A percentile compares a stretch with the other conserved stretches of the same genome.
These are phyloP conservation scores for Pyricularia grisea DNA, from an alignment of 2,329 filamentous ascomycete species.

Conservation along the genomic window DNA sequence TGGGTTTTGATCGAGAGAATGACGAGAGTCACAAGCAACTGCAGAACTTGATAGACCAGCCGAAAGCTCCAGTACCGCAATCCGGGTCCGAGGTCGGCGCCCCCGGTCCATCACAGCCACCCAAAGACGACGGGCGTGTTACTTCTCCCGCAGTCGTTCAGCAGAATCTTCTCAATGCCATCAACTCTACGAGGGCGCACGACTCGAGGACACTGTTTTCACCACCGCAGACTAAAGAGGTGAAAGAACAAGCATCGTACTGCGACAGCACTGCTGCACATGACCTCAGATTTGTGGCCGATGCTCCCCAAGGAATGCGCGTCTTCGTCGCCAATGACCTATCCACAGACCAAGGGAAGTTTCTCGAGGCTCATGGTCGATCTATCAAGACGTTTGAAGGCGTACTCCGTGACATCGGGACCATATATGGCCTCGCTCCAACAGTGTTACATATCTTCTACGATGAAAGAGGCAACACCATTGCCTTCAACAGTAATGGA, in stretches of 20 bases:
- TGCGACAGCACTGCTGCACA: conserved; percentile 71
- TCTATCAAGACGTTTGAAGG: conserved; percentile 61
- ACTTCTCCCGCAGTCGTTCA: conserved; percentile 53
- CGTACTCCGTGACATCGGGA: conserved; percentile 59
- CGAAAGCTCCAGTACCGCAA: conserved; percentile 6
- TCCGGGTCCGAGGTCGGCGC: conserved; percentile 3
- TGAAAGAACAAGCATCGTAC: conserved; percentile 78
- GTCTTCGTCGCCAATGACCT: conserved; percentile 59
- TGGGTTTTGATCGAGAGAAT: conserved; percentile 53
- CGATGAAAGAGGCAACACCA: conserved; percentile 67
- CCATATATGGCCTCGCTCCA: conserved; percentile 62
- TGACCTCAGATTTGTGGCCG: conserved; percentile 62
- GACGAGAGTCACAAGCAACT: conserved; percentile 31
- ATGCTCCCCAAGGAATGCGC: conserved; percentile 62
- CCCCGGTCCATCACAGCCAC: conserved; percentile 7
- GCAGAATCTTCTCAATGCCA: conserved; percentile 66
- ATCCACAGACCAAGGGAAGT: conserved; percentile 35
- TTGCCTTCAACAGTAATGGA: conserved; percentile 84
- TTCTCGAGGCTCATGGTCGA: conserved; percentile 50
- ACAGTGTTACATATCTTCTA: conserved; percentile 78
- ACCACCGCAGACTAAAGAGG: conserved; percentile 58
- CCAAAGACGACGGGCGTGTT: conserved; percentile 39
- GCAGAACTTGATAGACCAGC: conserved; percentile 32
- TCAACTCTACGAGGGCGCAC: conserved; percentile 68
- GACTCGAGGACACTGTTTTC: conserved; percentile 66